A percentile compares a stretch with the other conserved stretches of the same genome.
These are phyloP conservation scores for Microcos paniculata DNA, from an alignment of 345 rosid genomes.

Conservation along the genomic window DNA sequence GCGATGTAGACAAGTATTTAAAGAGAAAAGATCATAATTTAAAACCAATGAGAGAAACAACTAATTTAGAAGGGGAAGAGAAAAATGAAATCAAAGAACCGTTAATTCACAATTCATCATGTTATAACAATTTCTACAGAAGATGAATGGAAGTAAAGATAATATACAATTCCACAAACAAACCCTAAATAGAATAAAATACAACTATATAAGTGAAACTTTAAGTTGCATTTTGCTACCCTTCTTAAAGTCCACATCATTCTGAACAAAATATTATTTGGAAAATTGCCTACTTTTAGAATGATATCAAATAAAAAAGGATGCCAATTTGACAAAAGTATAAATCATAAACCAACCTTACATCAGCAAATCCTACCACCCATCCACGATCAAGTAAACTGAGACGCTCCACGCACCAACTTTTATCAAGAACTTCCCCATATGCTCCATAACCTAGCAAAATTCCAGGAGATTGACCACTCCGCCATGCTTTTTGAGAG, in stretches of 20 bases:
- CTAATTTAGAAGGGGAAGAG: background rate
- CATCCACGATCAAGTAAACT: conserved; percentile 94
- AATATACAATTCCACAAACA: background rate
- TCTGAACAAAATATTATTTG: background rate
- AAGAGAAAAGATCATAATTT: background rate
- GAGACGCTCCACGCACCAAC: conserved; percentile 73
- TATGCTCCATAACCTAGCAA: conserved; percentile 87
- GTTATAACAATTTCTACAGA: background rate
- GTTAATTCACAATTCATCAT: background rate
- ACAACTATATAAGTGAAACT: background rate
- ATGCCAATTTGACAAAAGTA: background rate
- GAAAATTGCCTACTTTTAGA: background rate
- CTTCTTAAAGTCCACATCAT: background rate
- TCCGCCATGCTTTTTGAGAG: conserved; percentile 62
- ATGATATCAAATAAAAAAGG: background rate
- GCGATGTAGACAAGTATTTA: background rate
- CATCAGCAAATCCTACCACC: conserved; percentile 92
- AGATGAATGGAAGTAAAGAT: background rate
- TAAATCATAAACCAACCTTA: conserved; percentile 55
- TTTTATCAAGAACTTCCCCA: conserved; percentile 79
- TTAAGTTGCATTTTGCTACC: background rate
- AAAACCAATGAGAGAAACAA: background rate
- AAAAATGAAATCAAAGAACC: background rate
- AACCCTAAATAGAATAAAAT: background rate
- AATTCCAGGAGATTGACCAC: conserved; percentile 60